phyloP scores from a whole-genome alignment of 306 rosid genomes.

The Vigna trinervia region DNA sequence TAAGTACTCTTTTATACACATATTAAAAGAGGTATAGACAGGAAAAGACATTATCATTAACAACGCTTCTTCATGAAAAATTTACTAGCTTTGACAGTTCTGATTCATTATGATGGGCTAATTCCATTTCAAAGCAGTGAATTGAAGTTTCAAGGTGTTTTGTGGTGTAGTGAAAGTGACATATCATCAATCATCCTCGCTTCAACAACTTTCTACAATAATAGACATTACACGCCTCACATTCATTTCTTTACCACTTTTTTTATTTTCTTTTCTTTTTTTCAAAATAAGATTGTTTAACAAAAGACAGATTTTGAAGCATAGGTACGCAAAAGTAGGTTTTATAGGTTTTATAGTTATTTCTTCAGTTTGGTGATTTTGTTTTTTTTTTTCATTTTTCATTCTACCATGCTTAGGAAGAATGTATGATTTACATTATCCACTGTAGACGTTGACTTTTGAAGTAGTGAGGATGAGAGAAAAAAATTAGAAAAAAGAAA shows the following conservation, averaged over 20 bases:
- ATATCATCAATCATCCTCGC: not conserved
- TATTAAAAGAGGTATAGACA: no score
- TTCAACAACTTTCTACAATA: no score
- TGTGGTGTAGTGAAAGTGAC: constrained; percentile 3
- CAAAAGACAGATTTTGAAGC: constrained; percentile 16
- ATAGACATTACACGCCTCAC: no score
- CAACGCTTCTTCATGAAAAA: not conserved
- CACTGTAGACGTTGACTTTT: not conserved
- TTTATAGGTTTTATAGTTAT: constrained; percentile 3
- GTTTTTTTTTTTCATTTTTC: no score
- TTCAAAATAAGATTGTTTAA: not conserved
- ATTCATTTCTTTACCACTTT: no score
- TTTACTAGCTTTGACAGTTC: not conserved
- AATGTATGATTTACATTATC: no score
- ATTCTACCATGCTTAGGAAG: no score
- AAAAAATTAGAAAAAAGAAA: not conserved
- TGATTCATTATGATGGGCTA: not conserved
- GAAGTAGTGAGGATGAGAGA: not conserved
- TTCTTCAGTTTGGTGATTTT: no score
- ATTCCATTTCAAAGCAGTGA: constrained; percentile 2
- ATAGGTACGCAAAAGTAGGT: constrained; percentile 27
- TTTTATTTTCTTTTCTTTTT: not conserved
- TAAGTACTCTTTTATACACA: no score
- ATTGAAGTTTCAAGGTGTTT: constrained; percentile 27
- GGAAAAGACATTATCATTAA: no score